Evolutionary conservation across 192 early-diverging fungal genomes (phyloP), one percentile per base, ranked within the genome.

Genomic region (Gonapodya prolifera): DNA sequence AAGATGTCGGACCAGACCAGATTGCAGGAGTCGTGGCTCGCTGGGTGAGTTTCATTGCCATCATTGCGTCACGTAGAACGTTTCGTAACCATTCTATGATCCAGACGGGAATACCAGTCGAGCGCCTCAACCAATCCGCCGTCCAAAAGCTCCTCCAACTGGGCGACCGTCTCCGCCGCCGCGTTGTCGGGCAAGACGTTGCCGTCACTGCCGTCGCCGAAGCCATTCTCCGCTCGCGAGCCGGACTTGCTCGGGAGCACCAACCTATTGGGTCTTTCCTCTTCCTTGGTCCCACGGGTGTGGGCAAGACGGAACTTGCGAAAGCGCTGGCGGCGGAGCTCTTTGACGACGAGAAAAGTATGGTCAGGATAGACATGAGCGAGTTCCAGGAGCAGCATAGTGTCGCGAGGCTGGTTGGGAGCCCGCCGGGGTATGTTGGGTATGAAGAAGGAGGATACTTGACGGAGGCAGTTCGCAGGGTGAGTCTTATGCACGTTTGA

Each of bases 41-140:
- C 1, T 97, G 96, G 96, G n/a, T n/a, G n/a, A n/a, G n/a, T n/a
- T n/a, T n/a, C n/a, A n/a, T n/a, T n/a, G n/a, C n/a, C n/a, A n/a
- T n/a, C n/a, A n/a, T n/a, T n/a, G n/a, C n/a, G n/a, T n/a, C n/a
- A n/a, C n/a, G n/a, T n/a, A n/a, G n/a, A n/a, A n/a, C n/a, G n/a
- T n/a, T n/a, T n/a, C n/a, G n/a, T n/a, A n/a, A n/a, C n/a, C n/a
- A n/a, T n/a, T n/a, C n/a, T n/a, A n/a, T n/a, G n/a, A n/a, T n/a
- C n/a, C n/a, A n/a, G n/a, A 99, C 98, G 2, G 96, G 96, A 23
- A 99, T 99, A 70, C 98, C 98, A 0, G 94, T 98, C 33, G 89
- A 92, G 80, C 84, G 91, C 23, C 87, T 99, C 77, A 92, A 88
- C 78, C 94, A 94, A 83, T 89, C 90, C 34, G 92, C 98, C 82